These are phyloP conservation scores for Raphanus hybrid DNA, from an alignment of 441 rosid genomes.

Conservation along the genomic window DNA sequence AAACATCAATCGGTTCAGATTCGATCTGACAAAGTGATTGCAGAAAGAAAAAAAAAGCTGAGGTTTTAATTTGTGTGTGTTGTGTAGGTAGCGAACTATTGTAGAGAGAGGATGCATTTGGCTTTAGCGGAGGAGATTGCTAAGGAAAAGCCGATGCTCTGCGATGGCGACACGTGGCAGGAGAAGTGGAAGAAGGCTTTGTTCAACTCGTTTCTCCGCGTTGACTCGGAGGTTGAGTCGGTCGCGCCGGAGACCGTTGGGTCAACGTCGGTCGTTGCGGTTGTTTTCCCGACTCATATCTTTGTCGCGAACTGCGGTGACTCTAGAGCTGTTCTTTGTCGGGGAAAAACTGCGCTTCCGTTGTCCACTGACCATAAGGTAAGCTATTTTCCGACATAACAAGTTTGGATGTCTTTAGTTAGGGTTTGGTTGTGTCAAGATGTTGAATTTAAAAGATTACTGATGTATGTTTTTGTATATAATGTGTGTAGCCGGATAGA, in stretches of 20 bases:
- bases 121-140: conserved; percentile 62
- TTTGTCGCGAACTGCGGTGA: conserved; percentile 70
- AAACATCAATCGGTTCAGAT: neutral
- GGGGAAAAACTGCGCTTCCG: conserved; percentile 59
- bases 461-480: conserved; percentile 23
- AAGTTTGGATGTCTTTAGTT: neutral
- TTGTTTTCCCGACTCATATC: conserved; percentile 55
- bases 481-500: conserved; percentile 62
- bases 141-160: conserved; percentile 38
- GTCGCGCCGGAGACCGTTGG: conserved; percentile 68
- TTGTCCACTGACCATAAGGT: conserved; percentile 71
- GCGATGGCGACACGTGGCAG: conserved; percentile 48
- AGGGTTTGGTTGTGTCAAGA: neutral
- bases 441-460: neutral
- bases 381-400: conserved; percentile 11
- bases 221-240: conserved; percentile 59
- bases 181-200: conserved; percentile 66
- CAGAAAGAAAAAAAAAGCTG: neutral
- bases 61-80: neutral
- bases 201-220: conserved; percentile 53
- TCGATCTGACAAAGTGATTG: neutral
- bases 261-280: conserved; percentile 69
- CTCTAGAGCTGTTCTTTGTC: conserved; percentile 72
- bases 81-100: conserved; percentile 64
- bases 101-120: conserved; percentile 56